Conservation (phyloP, 2,329 filamentous ascomycete species). For the Paecilomyces sp. region DNA sequence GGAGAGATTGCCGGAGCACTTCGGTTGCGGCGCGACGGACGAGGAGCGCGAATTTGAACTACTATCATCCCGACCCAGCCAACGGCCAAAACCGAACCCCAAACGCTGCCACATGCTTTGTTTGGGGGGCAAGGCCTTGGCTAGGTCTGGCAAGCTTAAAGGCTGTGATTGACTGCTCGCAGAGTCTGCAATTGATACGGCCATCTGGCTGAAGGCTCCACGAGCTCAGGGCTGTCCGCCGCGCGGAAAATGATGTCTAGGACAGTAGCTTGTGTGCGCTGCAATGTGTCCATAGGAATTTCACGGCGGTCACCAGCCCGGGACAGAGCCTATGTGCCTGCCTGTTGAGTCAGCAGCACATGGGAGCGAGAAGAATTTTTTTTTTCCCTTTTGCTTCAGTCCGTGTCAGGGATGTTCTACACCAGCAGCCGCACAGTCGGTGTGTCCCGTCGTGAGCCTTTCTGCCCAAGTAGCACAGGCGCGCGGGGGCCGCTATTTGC, state of each 20-base stretch:
- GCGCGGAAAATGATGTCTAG: background rate
- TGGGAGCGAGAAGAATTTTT: background rate
- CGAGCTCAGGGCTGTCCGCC: slow-evolving; percentile 7
- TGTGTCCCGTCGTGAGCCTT: background rate
- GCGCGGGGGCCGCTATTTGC: background rate
- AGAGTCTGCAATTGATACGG: slow-evolving; percentile 34
- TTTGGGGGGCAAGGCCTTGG: slow-evolving; percentile 24
- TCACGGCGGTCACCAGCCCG: background rate
- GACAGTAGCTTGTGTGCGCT: background rate
- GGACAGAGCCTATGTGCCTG: background rate
- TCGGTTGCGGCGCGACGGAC: slow-evolving; percentile 12
- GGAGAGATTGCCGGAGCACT: slow-evolving; percentile 20
- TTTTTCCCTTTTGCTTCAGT: background rate
- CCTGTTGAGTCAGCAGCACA: background rate
- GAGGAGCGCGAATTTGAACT: slow-evolving; percentile 22
- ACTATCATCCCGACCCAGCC: slow-evolving; percentile 35
- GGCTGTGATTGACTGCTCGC: slow-evolving; percentile 28
- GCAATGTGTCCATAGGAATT: background rate
- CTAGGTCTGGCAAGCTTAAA: slow-evolving; percentile 25
- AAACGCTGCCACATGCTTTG: slow-evolving; percentile 42
- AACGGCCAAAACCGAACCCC: slow-evolving; percentile 27
- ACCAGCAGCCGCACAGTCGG: background rate
- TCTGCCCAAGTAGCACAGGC: background rate
- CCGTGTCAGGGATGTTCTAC: background rate
- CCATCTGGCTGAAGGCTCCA: slow-evolving; percentile 29